phyloP scores from a whole-genome alignment of 441 rosid species.

The Eutrema salsugineum region DNA sequence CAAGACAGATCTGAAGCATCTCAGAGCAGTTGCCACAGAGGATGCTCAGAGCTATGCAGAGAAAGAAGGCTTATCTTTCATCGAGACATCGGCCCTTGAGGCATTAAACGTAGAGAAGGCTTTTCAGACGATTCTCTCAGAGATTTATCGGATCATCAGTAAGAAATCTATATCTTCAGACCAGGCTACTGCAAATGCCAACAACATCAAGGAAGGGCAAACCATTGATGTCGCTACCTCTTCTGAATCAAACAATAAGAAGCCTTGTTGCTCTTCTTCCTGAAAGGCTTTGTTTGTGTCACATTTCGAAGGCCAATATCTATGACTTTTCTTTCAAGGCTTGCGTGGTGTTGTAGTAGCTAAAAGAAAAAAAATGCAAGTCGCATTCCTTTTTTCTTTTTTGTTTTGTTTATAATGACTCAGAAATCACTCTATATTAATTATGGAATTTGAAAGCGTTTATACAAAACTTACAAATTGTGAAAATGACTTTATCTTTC shows the following conservation, averaged over 20 bases:
- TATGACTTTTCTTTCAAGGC: not conserved
- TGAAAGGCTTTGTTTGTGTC: slow-evolving; percentile 25
- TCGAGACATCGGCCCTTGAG: slow-evolving; percentile 86
- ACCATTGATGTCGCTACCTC: slow-evolving; percentile 59
- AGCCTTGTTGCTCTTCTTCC: slow-evolving; percentile 78
- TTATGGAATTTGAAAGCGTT: not conserved
- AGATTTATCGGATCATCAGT: slow-evolving; percentile 77
- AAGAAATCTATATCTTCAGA: slow-evolving; percentile 75
- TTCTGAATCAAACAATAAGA: slow-evolving; percentile 50
- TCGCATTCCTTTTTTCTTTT: not conserved
- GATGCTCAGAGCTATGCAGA: slow-evolving; percentile 84
- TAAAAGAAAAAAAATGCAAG: not conserved
- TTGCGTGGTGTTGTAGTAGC: slow-evolving; percentile 1
- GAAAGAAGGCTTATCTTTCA: slow-evolving; percentile 79
- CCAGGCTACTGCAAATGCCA: slow-evolving; percentile 38
- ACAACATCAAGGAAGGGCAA: slow-evolving; percentile 69
- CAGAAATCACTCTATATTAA: not conserved
- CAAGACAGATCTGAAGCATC: slow-evolving; percentile 92
- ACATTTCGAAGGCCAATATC: not conserved
- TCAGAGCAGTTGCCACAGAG: slow-evolving; percentile 82
- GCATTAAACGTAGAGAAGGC: slow-evolving; percentile 87
- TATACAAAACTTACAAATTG: not conserved
- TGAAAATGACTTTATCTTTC: not conserved
- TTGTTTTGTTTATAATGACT: not conserved
- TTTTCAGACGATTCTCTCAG: slow-evolving; percentile 73